Evolutionary conservation across 2,329 filamentous ascomycete genomes (phyloP).

Genomic region (Phyllosticta capitalensis): DNA sequence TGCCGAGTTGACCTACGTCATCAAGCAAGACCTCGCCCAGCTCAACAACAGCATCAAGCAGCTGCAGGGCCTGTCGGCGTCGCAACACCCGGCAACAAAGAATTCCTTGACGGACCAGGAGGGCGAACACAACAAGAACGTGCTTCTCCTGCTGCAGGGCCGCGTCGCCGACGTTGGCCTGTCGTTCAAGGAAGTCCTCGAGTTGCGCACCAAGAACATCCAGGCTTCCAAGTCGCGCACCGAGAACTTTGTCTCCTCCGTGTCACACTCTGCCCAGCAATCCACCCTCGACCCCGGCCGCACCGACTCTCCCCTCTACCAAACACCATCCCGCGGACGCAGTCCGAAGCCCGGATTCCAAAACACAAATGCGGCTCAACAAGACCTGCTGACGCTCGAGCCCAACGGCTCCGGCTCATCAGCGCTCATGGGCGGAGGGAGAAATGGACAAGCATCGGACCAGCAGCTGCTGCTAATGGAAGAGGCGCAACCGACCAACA

Average conservation of each 20-base stretch:
- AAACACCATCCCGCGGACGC: constrained; percentile 61
- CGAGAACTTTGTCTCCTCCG: constrained; percentile 91
- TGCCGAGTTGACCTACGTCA: constrained; percentile 91
- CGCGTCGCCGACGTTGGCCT: constrained; percentile 86
- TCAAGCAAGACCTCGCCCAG: constrained; percentile 88
- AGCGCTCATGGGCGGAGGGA: constrained; percentile 5
- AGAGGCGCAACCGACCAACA: constrained; percentile 74
- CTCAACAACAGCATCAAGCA: constrained; percentile 79
- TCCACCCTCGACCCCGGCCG: constrained; percentile 52
- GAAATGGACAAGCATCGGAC: constrained; percentile 52
- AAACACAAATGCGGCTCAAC: constrained; percentile 35
- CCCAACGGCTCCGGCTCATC: constrained; percentile 42
- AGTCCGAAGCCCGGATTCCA: constrained; percentile 36
- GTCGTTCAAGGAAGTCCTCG: constrained; percentile 95
- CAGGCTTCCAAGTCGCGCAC: constrained; percentile 86
- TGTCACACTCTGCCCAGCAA: constrained; percentile 49
- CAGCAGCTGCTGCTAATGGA: constrained; percentile 84
- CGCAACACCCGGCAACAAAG: constrained; percentile 55
- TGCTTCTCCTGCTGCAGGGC: constrained; percentile 82
- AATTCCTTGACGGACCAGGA: constrained; percentile 55
- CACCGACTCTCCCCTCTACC: constrained; percentile 79
- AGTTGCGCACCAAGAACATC: constrained; percentile 95
- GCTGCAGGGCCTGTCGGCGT: constrained; percentile 67
- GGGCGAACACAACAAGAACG: constrained; percentile 96
- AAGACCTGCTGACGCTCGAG: constrained; percentile 74